Evolutionary conservation across 768 basidiomycete species (phyloP).

Genomic region (Tubosaeta sp.): DNA sequence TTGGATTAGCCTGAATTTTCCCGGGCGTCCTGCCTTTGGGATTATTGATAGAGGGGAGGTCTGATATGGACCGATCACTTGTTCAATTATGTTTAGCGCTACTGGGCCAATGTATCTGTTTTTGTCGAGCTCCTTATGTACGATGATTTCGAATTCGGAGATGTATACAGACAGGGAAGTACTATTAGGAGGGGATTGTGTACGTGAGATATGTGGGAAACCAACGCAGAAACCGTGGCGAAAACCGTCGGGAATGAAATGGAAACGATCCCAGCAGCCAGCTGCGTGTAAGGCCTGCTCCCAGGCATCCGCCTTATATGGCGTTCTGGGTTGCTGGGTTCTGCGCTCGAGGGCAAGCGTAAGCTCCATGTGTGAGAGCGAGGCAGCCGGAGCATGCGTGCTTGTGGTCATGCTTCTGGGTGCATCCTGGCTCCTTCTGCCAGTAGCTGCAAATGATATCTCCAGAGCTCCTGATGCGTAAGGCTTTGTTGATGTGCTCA

Average conservation of each 20-base stretch:
- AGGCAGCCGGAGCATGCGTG: background rate
- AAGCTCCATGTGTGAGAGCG: background rate
- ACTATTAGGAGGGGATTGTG: conserved; percentile 10
- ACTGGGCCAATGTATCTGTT: background rate
- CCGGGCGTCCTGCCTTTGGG: background rate
- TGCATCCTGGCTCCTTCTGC: background rate
- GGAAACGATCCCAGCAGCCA: no score
- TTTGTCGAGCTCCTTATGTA: conserved; percentile 2
- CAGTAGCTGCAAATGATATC: background rate
- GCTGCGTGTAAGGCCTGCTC: no score
- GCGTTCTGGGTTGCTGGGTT: background rate
- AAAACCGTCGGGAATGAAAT: background rate
- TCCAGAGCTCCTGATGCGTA: background rate
- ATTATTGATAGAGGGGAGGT: background rate
- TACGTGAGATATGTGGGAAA: background rate
- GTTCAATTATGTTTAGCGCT: background rate
- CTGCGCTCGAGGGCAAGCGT: background rate
- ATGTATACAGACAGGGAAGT: conserved; percentile 1
- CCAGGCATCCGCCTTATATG: background rate
- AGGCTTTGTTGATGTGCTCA: no score
- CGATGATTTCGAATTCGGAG: background rate
- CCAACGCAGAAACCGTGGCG: conserved; percentile 1
- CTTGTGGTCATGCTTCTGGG: background rate
- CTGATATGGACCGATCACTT: background rate
- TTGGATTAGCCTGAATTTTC: background rate